Conservation (phyloP, 345 rosid species). For the Stellera chamaejasme region DNA sequence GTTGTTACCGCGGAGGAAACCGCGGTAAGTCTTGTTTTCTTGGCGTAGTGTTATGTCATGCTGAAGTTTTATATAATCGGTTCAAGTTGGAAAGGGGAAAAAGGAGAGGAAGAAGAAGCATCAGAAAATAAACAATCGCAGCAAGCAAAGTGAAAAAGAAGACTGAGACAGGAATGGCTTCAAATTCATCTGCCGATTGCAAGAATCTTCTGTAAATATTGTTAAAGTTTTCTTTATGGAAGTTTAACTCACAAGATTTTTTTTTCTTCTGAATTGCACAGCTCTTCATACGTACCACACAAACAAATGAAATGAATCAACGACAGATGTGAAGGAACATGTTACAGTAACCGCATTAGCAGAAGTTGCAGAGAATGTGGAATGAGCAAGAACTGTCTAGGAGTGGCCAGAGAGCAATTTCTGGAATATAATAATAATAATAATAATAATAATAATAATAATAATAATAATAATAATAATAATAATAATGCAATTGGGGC, state of each 20-base stretch:
- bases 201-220: conserved; percentile 17
- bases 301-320: background rate
- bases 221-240: background rate
- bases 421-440: too few species aligned
- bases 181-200: background rate
- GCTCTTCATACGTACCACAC: too few species aligned
- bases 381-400: background rate
- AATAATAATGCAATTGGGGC: too few species aligned
- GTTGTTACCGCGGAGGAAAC: too few species aligned
- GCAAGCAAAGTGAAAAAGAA: conserved; percentile 41
- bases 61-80: too few species aligned
- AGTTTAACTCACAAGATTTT: background rate
- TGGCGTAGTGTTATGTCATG: too few species aligned
- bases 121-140: conserved; percentile 10
- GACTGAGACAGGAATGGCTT: conserved; percentile 18
- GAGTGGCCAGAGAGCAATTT: background rate
- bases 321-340: background rate
- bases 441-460: too few species aligned
- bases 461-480: too few species aligned
- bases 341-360: conserved; percentile 5
- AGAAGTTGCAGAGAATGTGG: background rate
- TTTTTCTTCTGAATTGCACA: background rate
- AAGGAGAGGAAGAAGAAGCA: conserved; percentile 14
- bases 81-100: conserved; percentile 1
- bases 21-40: too few species aligned